Percentiles rank a stretch among this genome's conserved stretches.
These are phyloP conservation scores for Raphanus raphanistrum DNA, from an alignment of 345 rosid genomes.

Conservation along the genomic window DNA sequence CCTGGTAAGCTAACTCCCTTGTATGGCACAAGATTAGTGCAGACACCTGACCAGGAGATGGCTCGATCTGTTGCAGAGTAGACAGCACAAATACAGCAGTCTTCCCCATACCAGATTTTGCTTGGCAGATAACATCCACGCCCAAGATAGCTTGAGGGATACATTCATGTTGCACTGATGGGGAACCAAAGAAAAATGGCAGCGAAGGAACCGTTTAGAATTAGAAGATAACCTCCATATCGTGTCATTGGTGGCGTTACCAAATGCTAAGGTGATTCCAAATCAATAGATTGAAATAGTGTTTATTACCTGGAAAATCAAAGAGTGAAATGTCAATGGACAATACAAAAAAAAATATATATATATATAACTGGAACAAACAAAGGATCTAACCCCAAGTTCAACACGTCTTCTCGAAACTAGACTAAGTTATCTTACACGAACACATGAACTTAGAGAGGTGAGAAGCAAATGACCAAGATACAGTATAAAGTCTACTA, in stretches of 20 bases:
- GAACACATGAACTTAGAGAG: no score
- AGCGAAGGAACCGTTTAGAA: conserved; percentile 67
- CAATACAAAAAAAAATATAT: no score
- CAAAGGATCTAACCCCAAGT: no score
- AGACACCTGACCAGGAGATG: neutral
- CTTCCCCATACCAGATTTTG: conserved; percentile 94
- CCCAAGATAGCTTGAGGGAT: conserved; percentile 98
- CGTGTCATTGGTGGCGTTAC: conserved; percentile 59
- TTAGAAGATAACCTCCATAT: conserved; percentile 53
- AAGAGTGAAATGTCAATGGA: neutral
- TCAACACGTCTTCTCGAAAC: no score
- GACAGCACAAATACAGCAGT: neutral
- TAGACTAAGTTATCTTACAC: no score
- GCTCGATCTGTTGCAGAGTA: neutral
- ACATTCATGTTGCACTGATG: conserved; percentile 98
- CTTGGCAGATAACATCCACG: conserved; percentile 99
- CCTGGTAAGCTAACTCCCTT: conserved; percentile 57
- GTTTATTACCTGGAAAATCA: conserved; percentile 9
- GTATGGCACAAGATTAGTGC: neutral
- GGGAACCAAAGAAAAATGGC: conserved; percentile 78
- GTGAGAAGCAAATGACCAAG: no score
- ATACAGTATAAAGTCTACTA: no score
- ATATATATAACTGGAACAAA: no score
- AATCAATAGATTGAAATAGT: conserved; percentile 49
- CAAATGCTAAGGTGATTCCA: conserved; percentile 62